Conservation (phyloP, 2,329 filamentous ascomycete genomes). For the Tolypocladium ophioglossoides region DNA sequence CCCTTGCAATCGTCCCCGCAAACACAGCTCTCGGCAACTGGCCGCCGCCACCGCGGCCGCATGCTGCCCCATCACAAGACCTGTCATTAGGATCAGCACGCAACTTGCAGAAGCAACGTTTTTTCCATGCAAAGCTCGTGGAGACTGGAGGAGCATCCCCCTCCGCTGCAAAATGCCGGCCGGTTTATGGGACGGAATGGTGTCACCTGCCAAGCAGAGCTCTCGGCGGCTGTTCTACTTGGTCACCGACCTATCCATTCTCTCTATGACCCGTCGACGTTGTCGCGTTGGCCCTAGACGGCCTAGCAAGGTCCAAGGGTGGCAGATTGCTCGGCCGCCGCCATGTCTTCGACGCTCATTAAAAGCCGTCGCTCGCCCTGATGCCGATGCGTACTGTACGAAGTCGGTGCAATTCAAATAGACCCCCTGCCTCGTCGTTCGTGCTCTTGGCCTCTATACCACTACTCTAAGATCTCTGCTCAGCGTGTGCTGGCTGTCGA, state of each 20-base stretch:
- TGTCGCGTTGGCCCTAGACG: neutral
- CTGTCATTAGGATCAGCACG: neutral
- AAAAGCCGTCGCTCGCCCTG: neutral
- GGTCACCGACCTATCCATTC: neutral
- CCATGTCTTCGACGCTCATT: neutral
- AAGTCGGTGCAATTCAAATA: neutral
- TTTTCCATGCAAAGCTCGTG: neutral
- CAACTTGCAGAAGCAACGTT: no score
- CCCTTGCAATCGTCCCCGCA: neutral
- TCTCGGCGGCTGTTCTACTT: neutral
- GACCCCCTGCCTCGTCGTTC: neutral
- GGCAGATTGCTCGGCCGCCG: neutral
- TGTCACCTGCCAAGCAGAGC: constrained; percentile 5
- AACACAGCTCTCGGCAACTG: neutral
- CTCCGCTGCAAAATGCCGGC: neutral
- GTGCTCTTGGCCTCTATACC: neutral
- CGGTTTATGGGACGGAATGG: neutral
- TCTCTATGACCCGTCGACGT: neutral
- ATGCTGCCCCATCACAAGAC: neutral
- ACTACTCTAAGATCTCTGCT: neutral
- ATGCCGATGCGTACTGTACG: neutral
- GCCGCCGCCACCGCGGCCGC: neutral
- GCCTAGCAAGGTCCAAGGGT: neutral
- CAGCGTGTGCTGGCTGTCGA: neutral
- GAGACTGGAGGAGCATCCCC: neutral